phyloP scores from a whole-genome alignment of 805 yeast species.

The Lipomyces sp. region DNA sequence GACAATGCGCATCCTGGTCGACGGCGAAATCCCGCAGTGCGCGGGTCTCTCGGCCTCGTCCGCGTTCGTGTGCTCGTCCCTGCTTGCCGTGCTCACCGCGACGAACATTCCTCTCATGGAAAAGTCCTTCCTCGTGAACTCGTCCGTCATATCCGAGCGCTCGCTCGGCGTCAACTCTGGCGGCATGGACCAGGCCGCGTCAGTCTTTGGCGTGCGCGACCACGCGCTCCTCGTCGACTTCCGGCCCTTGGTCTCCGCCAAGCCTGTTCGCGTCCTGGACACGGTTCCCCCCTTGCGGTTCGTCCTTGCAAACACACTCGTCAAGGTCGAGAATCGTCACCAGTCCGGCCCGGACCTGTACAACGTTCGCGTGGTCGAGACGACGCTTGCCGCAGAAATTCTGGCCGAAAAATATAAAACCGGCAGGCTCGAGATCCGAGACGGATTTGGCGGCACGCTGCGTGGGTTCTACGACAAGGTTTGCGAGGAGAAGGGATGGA shows the following conservation, averaged over 20 bases:
- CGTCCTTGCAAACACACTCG: constrained; percentile 61
- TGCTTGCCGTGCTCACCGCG: constrained; percentile 56
- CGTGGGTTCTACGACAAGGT: constrained; percentile 40
- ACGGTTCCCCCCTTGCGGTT: constrained; percentile 47
- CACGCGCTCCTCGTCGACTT: constrained; percentile 61
- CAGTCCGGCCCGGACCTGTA: constrained; percentile 69
- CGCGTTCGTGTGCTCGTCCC: constrained; percentile 64
- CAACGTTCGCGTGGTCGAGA: constrained; percentile 72
- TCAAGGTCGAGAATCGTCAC: constrained; percentile 58
- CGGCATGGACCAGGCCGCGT: constrained; percentile 78
- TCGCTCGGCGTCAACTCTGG: constrained; percentile 73
- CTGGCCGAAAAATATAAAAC: constrained; percentile 52
- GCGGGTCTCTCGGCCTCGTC: constrained; percentile 71
- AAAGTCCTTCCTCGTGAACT: constrained; percentile 44
- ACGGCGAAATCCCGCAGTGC: constrained; percentile 69
- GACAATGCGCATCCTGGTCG: constrained; percentile 48
- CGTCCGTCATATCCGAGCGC: constrained; percentile 66
- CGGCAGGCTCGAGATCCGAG: constrained; percentile 46
- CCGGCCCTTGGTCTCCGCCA: constrained; percentile 55
- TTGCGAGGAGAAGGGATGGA: constrained; percentile 13
- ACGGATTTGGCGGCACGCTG: constrained; percentile 51
- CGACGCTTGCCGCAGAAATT: constrained; percentile 60
- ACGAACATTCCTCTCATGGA: constrained; percentile 16
- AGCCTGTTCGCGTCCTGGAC: constrained; percentile 39
- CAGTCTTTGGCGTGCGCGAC: constrained; percentile 57